Conservation (phyloP, 805 yeast species). For the Debaryomyces castellii region DNA sequence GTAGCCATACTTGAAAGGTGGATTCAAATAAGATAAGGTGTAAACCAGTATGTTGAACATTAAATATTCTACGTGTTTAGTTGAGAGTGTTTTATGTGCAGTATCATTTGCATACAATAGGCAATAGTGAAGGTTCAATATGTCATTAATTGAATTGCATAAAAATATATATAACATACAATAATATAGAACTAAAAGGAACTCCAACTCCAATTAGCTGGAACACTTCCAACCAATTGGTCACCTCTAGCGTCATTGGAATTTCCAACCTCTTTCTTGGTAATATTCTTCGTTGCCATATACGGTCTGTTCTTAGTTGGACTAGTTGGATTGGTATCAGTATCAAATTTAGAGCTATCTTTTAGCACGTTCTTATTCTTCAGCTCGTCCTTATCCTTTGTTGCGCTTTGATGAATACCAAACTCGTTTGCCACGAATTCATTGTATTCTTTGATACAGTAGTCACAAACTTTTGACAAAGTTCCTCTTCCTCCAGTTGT, state of each 20-base stretch:
- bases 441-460: slow-evolving; percentile 63
- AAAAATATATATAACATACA: neutral
- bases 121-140: too few species aligned
- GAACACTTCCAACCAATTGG: slow-evolving; percentile 48
- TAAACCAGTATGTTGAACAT: neutral
- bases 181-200: slow-evolving; percentile 45
- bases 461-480: slow-evolving; percentile 67
- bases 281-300: neutral
- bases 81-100: slow-evolving; percentile 1
- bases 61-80: slow-evolving; percentile 1
- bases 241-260: slow-evolving; percentile 21
- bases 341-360: neutral
- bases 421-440: slow-evolving; percentile 43
- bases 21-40: neutral
- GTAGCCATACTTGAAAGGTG: slow-evolving; percentile 7
- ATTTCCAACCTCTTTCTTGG: slow-evolving; percentile 1
- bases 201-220: slow-evolving; percentile 82
- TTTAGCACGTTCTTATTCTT: neutral
- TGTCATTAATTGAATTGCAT: too few species aligned
- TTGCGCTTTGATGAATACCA: slow-evolving; percentile 20
- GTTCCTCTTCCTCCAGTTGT: slow-evolving; percentile 68
- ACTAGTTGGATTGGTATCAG: neutral
- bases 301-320: neutral
- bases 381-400: neutral
- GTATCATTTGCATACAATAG: too few species aligned